Percentiles rank a stretch among this genome's conserved stretches.
phyloP scores from a whole-genome alignment of 371 early-diverging fungal genomes.

The Edhazardia aedis region DNA sequence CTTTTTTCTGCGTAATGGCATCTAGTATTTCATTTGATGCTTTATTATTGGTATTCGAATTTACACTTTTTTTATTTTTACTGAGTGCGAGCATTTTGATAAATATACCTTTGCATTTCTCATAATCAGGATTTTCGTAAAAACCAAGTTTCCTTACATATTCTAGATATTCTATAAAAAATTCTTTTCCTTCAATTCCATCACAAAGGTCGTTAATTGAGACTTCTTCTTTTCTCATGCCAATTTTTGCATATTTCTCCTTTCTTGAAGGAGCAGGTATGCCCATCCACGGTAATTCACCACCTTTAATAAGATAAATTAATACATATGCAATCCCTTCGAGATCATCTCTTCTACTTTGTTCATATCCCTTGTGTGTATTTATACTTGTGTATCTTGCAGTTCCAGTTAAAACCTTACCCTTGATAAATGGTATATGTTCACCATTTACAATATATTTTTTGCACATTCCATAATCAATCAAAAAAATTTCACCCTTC shows the following conservation, averaged over 20 bases:
- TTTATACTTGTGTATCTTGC: constrained; percentile 93
- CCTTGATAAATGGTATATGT: constrained; percentile 84
- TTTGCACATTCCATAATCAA: constrained; percentile 39
- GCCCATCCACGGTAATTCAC: constrained; percentile 98
- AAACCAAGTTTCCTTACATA: background rate
- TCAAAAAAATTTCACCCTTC: constrained; percentile 26
- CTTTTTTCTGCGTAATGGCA: too few relatives aligned
- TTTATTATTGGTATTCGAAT: too few relatives aligned
- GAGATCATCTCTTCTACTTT: constrained; percentile 93
- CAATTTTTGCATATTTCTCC: constrained; percentile 93
- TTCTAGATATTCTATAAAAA: background rate
- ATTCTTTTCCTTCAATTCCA: background rate
- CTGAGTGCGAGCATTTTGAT: too few relatives aligned
- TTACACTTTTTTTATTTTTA: too few relatives aligned
- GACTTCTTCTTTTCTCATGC: constrained; percentile 93
- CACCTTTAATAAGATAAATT: constrained; percentile 92
- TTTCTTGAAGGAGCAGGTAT: constrained; percentile 82
- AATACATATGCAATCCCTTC: constrained; percentile 91
- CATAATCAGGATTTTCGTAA: background rate
- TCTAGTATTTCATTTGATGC: too few relatives aligned
- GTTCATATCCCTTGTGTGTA: constrained; percentile 88
- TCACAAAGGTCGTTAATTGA: constrained; percentile 68
- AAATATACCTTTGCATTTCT: too few relatives aligned
- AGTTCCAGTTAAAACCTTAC: constrained; percentile 92
- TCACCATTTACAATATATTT: background rate